phyloP scores from a whole-genome alignment of 306 rosid genomes.

The Trichosanthes cucumerina region DNA sequence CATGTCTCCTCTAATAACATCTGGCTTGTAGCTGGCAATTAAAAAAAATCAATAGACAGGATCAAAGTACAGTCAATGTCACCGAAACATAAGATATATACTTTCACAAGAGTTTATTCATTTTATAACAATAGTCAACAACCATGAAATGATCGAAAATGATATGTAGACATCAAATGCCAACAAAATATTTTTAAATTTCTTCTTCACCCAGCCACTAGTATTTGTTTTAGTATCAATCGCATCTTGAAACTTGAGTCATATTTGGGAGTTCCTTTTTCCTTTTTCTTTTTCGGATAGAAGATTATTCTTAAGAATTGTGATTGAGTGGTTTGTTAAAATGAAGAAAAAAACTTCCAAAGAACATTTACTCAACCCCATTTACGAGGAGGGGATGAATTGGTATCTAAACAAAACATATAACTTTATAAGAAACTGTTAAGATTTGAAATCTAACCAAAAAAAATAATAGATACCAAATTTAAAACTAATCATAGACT shows the following conservation, averaged over 20 bases:
- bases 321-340: neutral
- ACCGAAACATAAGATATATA: neutral
- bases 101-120: neutral
- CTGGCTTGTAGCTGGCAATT: slow-evolving; percentile 70
- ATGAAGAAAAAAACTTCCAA: neutral
- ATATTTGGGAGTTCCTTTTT: neutral
- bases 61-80: neutral
- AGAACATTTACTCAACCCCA: neutral
- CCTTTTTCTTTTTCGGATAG: neutral
- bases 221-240: neutral
- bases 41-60: neutral
- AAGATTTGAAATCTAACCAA: neutral
- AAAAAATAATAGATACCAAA: neutral
- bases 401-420: neutral
- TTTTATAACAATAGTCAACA: neutral
- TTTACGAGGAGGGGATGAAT: neutral
- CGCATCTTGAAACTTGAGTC: neutral
- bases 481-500: neutral
- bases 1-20: slow-evolving; percentile 88
- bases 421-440: neutral
- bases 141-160: neutral
- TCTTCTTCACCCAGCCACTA: neutral
- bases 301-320: neutral
- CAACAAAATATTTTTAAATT: neutral
- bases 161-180: neutral